phyloP scores from a whole-genome alignment of 352 stramenopile species.

The Phytophthora citricola region DNA sequence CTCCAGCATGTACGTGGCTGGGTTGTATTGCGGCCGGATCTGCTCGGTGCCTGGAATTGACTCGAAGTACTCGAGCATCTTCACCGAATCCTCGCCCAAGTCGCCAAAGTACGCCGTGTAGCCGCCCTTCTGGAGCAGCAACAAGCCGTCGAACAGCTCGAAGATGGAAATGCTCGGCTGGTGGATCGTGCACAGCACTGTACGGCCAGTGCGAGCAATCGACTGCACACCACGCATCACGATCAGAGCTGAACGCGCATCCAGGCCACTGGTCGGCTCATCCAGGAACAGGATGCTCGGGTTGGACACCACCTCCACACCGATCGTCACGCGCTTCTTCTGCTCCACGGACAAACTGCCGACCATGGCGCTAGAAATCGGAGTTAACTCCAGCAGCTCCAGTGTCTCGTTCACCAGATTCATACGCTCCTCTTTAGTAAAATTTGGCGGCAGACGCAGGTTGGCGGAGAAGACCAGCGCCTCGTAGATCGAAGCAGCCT shows the following conservation, averaged over 20 bases:
- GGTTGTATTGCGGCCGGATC: constrained; percentile 86
- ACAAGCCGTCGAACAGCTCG: constrained; percentile 90
- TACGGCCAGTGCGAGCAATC: constrained; percentile 85
- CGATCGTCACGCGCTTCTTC: constrained; percentile 94
- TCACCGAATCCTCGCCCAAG: constrained; percentile 75
- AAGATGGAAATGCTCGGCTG: constrained; percentile 91
- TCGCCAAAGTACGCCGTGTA: constrained; percentile 89
- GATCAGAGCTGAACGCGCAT: constrained; percentile 84
- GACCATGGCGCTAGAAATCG: constrained; percentile 24
- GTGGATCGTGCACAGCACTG: constrained; percentile 77
- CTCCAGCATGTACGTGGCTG: constrained; percentile 92
- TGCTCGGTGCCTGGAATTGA: constrained; percentile 66
- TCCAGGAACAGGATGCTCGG: constrained; percentile 95
- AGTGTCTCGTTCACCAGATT: constrained; percentile 62
- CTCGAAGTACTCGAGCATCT: constrained; percentile 90
- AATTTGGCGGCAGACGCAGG: constrained; percentile 73
- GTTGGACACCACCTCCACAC: constrained; percentile 93
- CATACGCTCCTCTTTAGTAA: constrained; percentile 50
- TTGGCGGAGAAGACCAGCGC: constrained; percentile 91
- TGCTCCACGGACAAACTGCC: constrained; percentile 82
- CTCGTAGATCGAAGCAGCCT: constrained; percentile 88
- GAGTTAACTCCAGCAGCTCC: constrained; percentile 57
- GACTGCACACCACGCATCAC: constrained; percentile 89
- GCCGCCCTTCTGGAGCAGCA: constrained; percentile 83
- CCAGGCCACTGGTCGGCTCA: constrained; percentile 92